Conservation (phyloP, 768 basidiomycete species). For the Rhodotorula paludigena region DNA sequence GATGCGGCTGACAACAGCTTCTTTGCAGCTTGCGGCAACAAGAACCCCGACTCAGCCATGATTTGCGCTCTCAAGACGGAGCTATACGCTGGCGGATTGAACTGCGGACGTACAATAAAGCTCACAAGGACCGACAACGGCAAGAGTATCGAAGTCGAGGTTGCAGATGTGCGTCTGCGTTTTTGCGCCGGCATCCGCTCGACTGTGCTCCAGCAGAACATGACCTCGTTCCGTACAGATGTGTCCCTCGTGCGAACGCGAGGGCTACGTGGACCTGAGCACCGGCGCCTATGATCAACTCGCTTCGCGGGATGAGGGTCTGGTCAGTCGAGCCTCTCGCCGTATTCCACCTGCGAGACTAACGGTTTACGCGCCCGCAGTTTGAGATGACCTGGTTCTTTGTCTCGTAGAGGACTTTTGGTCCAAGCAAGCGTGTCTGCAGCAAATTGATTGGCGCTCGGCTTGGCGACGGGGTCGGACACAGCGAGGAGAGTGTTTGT, state of each 20-base stretch:
- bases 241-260: background rate
- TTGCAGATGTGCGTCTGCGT: background rate
- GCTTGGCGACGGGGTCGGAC: too few relatives aligned
- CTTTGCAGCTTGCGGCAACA: background rate
- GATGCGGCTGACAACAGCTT: too few relatives aligned
- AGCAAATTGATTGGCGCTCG: too few relatives aligned
- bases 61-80: background rate
- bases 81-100: background rate
- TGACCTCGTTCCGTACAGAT: background rate
- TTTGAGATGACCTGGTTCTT: background rate
- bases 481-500: too few relatives aligned
- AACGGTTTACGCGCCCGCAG: background rate
- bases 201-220: background rate
- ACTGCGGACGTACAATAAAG: conserved; percentile 2
- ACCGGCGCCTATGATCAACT: background rate
- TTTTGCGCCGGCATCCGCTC: background rate
- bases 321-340: background rate
- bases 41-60: background rate
- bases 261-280: background rate
- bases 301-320: background rate
- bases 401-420: background rate
- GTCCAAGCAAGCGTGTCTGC: too few relatives aligned
- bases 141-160: background rate
- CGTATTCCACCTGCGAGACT: background rate
- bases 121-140: background rate